Percentiles rank a stretch among this genome's conserved stretches.
Conservation (phyloP, 2,329 filamentous ascomycete species). For the Pestalotiopsis sp. region DNA sequence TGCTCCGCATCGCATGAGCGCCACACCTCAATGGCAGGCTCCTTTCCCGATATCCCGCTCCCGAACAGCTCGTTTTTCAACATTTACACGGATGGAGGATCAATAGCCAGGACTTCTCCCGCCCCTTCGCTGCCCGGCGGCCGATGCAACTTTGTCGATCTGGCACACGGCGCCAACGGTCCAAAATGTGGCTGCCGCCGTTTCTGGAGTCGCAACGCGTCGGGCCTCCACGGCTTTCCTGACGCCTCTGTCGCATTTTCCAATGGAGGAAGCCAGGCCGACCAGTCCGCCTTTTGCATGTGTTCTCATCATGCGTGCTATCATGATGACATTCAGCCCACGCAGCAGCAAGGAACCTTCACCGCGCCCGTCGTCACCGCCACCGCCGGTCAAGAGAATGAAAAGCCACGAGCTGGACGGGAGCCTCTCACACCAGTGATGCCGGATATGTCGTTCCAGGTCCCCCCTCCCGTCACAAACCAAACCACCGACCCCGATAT, state of each 20-base stretch:
- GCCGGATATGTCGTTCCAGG: slow-evolving; percentile 45
- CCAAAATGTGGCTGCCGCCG: slow-evolving; percentile 62
- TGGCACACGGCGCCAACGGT: slow-evolving; percentile 53
- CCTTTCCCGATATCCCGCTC: slow-evolving; percentile 48
- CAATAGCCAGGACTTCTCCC: slow-evolving; percentile 29
- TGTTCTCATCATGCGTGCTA: slow-evolving; percentile 66
- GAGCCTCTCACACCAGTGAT: slow-evolving; percentile 55
- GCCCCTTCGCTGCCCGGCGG: slow-evolving; percentile 48
- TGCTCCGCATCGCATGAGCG: slow-evolving; percentile 33
- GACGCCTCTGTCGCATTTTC: slow-evolving; percentile 24
- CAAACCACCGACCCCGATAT: slow-evolving; percentile 45
- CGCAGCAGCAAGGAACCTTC: slow-evolving; percentile 23
- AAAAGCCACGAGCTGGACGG: slow-evolving; percentile 48
- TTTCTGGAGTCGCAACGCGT: slow-evolving; percentile 55
- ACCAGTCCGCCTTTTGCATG: slow-evolving; percentile 60
- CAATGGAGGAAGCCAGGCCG: slow-evolving; percentile 27
- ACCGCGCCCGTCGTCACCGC: slow-evolving; percentile 26
- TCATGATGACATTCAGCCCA: slow-evolving; percentile 51
- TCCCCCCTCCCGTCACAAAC: slow-evolving; percentile 35
- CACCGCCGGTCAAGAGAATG: slow-evolving; percentile 53
- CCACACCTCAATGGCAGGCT: slow-evolving; percentile 53
- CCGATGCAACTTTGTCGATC: slow-evolving; percentile 60
- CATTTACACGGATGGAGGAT: slow-evolving; percentile 53
- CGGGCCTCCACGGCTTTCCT: slow-evolving; percentile 33
- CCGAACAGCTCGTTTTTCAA: slow-evolving; percentile 53